Evolutionary conservation across 345 rosid genomes (phyloP).

Genomic region (Fremontodendron californicum): DNA sequence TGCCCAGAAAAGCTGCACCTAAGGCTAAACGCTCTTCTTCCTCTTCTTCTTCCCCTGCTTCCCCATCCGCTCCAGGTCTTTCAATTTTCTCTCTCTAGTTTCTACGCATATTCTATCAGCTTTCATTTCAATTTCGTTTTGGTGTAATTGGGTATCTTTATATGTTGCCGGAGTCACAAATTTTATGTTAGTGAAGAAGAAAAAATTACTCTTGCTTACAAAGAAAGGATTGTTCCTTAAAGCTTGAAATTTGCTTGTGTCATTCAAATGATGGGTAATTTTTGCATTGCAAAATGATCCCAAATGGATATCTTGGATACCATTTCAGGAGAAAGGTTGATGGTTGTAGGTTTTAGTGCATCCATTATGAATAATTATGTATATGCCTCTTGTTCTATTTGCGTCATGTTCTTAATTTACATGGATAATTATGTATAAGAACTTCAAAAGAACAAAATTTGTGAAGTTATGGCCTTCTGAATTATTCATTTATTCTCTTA

Average conservation of each 20-base stretch:
- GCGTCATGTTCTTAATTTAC: neutral
- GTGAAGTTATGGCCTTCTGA: neutral
- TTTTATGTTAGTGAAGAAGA: neutral
- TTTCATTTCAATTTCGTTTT: neutral
- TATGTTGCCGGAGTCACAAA: neutral
- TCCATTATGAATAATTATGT: neutral
- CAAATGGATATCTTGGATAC: neutral
- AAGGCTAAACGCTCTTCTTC: conserved; percentile 6
- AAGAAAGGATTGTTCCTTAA: neutral
- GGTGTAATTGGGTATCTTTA: neutral
- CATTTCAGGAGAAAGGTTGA: neutral
- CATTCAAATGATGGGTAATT: neutral
- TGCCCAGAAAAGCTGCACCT: neutral
- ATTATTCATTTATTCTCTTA: neutral
- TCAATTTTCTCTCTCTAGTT: neutral
- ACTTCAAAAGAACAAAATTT: neutral
- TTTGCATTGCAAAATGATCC: neutral
- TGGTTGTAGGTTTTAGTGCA: neutral
- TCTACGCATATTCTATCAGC: neutral
- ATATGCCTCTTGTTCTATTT: neutral
- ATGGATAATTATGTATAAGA: neutral
- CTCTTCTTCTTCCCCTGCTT: conserved; percentile 1
- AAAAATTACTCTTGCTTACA: neutral
- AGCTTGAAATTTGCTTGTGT: neutral
- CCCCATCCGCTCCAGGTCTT: conserved; percentile 4